These are phyloP conservation scores for Erodium maritimum DNA, from an alignment of 345 rosid species.

Conservation along the genomic window DNA sequence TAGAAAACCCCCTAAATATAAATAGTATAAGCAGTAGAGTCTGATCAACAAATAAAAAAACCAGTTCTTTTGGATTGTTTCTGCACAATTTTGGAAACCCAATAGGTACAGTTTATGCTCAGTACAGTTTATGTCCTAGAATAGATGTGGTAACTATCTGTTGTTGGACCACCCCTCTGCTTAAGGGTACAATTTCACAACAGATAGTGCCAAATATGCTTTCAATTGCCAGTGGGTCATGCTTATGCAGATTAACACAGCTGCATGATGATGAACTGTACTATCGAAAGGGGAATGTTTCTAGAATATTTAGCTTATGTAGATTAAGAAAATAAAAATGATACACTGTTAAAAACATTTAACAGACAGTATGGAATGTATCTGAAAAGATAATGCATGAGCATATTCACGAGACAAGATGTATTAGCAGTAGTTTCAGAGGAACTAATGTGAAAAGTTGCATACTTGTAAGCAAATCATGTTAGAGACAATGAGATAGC, in stretches of 20 bases:
- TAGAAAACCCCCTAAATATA: not conserved
- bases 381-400: too few relatives aligned
- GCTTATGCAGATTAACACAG: too few relatives aligned
- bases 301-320: too few relatives aligned
- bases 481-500: not conserved
- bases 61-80: not conserved
- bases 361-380: too few relatives aligned
- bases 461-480: not conserved
- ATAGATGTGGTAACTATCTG: not conserved
- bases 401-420: too few relatives aligned
- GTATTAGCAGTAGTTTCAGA: too few relatives aligned
- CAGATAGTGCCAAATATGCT: not conserved
- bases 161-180: not conserved
- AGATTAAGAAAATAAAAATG: too few relatives aligned
- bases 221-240: not conserved
- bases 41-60: not conserved
- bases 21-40: not conserved
- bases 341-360: too few relatives aligned
- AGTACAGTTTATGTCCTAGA: conserved; percentile 1
- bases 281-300: too few relatives aligned
- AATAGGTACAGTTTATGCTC: not conserved
- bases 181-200: not conserved
- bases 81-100: conserved; percentile 1
- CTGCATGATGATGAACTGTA: too few relatives aligned
- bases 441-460: not conserved